Base-by-base conservation (phyloP, 495 filamentous ascomycete genomes). In the Hypoxylon lienhwacheense region DNA sequence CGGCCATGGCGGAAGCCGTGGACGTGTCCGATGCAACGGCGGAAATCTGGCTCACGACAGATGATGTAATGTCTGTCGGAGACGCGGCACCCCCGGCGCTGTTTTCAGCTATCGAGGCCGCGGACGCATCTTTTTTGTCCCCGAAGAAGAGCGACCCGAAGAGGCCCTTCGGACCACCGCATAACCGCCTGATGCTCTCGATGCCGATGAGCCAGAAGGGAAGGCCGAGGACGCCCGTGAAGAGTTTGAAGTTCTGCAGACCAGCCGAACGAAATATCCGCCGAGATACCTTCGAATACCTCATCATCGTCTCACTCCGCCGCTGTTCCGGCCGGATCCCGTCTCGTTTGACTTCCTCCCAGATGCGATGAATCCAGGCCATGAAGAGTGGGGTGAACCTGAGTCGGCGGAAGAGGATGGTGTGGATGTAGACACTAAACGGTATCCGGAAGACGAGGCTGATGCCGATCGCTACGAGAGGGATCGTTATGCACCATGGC, bases 401-500 rank as follows among this genome's bases (percentile, higher is more conserved):
- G 36, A 67, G 24, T 20, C 73, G 75, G 60, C 73, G 72, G 55
- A 75, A 58, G 55, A 63, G 15, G 44, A 75, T 63, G 50, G 49
- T 51, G 47, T 69, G 75, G 46, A 71, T 68, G 65, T 82, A 89
- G 31, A 83, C 56, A 14, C 77, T 69, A 2, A 87, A 51, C 0
- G 87, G 88, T 2, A 85, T 61, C 32, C 83, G 81, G 58, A 86
- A 63, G 24, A 73, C 41, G 22, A 77, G 72, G 46, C 84, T 84
- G 39, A 92, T 70, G 36, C 80, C 28, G 2, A 90, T 44, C 1
- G 89, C 86, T 0, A 87, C 75, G 45, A 88, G 73, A 0, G 90
- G 90, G 44, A 96, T 80, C 19, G 82, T 78, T 6, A 80, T 60
- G 37, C 68, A 82, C 90, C 90, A 95, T 53, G 89, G 81, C 2